Conservation (phyloP, 768 basidiomycete species). For the Tricholoma terreum region DNA sequence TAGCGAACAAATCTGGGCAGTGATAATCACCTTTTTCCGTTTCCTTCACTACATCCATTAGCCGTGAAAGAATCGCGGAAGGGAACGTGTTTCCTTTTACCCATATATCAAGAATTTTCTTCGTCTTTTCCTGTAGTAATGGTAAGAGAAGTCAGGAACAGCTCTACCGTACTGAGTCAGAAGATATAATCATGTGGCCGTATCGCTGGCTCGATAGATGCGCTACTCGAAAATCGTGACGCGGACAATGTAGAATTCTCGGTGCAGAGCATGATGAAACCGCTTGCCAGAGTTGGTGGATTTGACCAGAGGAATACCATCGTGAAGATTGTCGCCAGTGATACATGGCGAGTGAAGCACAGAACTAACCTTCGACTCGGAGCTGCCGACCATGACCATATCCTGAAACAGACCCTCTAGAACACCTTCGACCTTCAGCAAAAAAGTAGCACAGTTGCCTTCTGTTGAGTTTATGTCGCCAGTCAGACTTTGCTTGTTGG, state of each 20-base stretch:
- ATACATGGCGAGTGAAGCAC: conserved; percentile 1
- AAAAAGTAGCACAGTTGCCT: conserved; percentile 78
- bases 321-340: background rate
- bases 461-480: conserved; percentile 52
- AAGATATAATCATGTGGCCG: conserved; percentile 31
- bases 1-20: conserved; percentile 67
- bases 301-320: background rate
- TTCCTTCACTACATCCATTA: conserved; percentile 67
- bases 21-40: conserved; percentile 88
- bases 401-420: conserved; percentile 88
- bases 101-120: conserved; percentile 99
- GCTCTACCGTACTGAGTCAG: conserved; percentile 25
- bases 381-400: conserved; percentile 60
- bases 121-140: conserved; percentile 84
- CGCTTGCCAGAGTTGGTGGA: background rate
- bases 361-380: conserved; percentile 84
- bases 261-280: background rate
- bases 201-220: conserved; percentile 17
- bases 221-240: background rate
- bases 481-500: conserved; percentile 59
- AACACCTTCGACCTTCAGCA: conserved; percentile 87
- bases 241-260: background rate
- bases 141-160: conserved; percentile 41
- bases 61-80: conserved; percentile 63
- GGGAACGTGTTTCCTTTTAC: conserved; percentile 89